A percentile compares a stretch with the other conserved stretches of the same genome.
Conservation (phyloP, 352 stramenopile species). For the Globisporangium parvum region DNA sequence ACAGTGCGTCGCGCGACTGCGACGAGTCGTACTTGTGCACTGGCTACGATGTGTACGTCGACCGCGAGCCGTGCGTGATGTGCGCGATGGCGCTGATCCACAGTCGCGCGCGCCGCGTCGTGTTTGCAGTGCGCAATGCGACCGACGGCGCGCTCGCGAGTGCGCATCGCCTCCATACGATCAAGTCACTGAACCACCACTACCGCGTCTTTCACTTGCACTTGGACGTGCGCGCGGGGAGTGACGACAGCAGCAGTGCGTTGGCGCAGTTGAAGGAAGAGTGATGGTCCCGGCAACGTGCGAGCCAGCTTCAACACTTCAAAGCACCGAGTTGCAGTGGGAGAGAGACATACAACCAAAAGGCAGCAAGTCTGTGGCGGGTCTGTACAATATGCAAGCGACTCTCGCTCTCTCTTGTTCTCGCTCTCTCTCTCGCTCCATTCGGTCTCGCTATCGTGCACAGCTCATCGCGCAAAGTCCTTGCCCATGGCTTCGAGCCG, state of each 20-base stretch:
- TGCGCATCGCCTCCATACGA: conserved; percentile 63
- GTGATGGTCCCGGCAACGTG: neutral
- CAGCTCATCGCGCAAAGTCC: conserved; percentile 37
- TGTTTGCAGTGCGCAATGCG: conserved; percentile 59
- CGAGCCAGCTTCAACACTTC: too few relatives aligned
- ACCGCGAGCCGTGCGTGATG: conserved; percentile 83
- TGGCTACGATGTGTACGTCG: conserved; percentile 83
- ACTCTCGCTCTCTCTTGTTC: neutral
- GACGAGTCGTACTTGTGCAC: conserved; percentile 83
- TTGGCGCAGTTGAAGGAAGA: neutral
- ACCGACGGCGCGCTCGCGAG: conserved; percentile 60
- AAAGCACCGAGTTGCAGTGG: too few relatives aligned
- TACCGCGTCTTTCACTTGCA: conserved; percentile 76
- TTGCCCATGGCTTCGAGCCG: conserved; percentile 76
- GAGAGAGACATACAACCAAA: neutral
- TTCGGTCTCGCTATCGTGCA: neutral
- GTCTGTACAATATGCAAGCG: neutral
- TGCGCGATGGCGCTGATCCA: conserved; percentile 89
- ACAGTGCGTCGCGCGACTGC: neutral
- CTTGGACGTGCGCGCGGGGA: neutral
- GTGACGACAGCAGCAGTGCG: neutral
- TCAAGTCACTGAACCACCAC: conserved; percentile 85
- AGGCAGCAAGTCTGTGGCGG: too few relatives aligned
- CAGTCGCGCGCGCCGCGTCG: conserved; percentile 70
- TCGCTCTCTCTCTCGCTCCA: too few relatives aligned